Evolutionary conservation across 179 eudicot species (phyloP), one percentile per base, ranked within the genome.

Genomic region (Silene vulgaris): DNA sequence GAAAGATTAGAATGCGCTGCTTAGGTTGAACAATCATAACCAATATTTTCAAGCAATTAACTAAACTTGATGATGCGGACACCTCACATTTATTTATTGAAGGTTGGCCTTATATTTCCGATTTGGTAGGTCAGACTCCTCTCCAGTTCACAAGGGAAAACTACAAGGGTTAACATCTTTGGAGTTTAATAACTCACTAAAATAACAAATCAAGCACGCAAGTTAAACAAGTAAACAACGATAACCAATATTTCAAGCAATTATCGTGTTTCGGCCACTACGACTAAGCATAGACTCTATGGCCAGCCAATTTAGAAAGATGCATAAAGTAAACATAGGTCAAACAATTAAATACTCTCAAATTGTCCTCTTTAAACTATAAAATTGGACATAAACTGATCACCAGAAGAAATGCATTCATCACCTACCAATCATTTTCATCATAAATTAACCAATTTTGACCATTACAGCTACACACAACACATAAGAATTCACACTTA

Each of bases 381-480:
- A 30, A 67, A 56, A 76, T 52, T 26, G 12, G 64, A 63, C 69
- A 52, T 78, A 35, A 19, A 72, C 17, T 56, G 64, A 14, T 23
- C 29, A 26, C 11, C 43, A 65, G 64, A 74, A 59, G 74, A 78
- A 65, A 59, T 56, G 74, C 74, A 43, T 73, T 59, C 29, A 40
- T 67, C 77, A 78, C 74, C 69, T 8, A 66, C 68, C 74, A 59
- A 63, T 28, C 23, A 62, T 48, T 8, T 32, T 4, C 60, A 62
- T 45, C 62, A 71, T 29, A 62, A 71, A 20, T 40, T 70, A 43
- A 67, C 50, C 74, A 67, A 21, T 26, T 78, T 78, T 76, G 77
- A 73, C 81, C 67, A 59, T 17, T 59, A 74, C 16, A 73, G 23
- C 70, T 23, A 74, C 71, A 67, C 50, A 75, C 21, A 11, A 57